Evolutionary conservation across 176 grass and related monocot genomes (phyloP), one percentile per base, ranked within the genome.

Genomic region (Oryza meridionalis): DNA sequence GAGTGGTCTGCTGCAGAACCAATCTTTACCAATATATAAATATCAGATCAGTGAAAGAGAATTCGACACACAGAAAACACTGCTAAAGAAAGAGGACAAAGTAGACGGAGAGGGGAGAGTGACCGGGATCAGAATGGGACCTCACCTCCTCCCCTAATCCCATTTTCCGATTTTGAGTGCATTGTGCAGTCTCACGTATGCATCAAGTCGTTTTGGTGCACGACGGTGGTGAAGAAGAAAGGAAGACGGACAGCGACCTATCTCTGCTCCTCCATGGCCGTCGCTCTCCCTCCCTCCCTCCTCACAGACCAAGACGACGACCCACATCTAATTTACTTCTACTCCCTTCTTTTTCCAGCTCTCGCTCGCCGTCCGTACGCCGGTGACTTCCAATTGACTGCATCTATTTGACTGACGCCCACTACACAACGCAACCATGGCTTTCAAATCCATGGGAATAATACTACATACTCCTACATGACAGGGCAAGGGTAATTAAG

Each of bases 221-320:
- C 31, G 32, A 17, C 44, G 59, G 59, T 58, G 19, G 53, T 58
- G 17, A 58, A 8, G 19, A 58, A 4, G 50, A 9, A 71, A 45
- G 21, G 47, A 71, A 40, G 67, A 14, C 1, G 84, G 53, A 73
- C 8, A 58, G 13, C 0, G 46, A 76, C 85, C 4, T 5, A 0
- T 33, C 32, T 61, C 27, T 80, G 53, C 53, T 58, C 7, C 15
- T 38, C 7, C 13, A 3, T 40, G 45, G 43, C 16, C 17, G 33
- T 81, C 84, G 31, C n/a, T 51, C 45, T 75, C 47, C 19, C 33
- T 35, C n/a, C 40, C 45, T 75, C 47, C 19, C 33, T 35, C 33
- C 33, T 35, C 33, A 35, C 4, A 33, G 14, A 8, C 33, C 33
- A 35, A 3, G 21, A 43, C 14, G 47, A 24, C 64, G 13, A 75